phyloP scores from a whole-genome alignment of 2,329 filamentous ascomycete species.

The Lasiodiplodia sp. region DNA sequence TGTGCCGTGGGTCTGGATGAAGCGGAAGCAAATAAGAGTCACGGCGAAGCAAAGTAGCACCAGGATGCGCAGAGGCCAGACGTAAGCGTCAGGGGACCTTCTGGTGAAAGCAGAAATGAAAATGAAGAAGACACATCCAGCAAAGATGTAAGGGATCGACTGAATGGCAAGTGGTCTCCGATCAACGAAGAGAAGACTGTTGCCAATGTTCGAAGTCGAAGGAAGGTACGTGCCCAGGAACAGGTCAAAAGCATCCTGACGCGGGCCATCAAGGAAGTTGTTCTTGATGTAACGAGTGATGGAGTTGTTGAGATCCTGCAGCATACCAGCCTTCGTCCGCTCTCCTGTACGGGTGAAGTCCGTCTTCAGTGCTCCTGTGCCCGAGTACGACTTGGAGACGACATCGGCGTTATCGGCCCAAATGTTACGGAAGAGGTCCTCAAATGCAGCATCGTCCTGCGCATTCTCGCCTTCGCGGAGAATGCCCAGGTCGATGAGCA shows the following conservation, averaged over 20 bases:
- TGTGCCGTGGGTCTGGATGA: slow-evolving; percentile 85
- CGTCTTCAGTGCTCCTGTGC: slow-evolving; percentile 96
- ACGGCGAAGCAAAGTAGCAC: slow-evolving; percentile 78
- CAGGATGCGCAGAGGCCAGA: slow-evolving; percentile 84
- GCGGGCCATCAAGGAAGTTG: slow-evolving; percentile 92
- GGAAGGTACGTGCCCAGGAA: slow-evolving; percentile 89
- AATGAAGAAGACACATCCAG: slow-evolving; percentile 84
- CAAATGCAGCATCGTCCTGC: slow-evolving; percentile 81
- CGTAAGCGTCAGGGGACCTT: slow-evolving; percentile 72
- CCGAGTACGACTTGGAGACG: slow-evolving; percentile 90
- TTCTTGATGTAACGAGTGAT: slow-evolving; percentile 89
- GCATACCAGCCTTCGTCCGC: slow-evolving; percentile 81
- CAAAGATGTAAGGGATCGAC: slow-evolving; percentile 89
- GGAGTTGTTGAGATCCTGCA: slow-evolving; percentile 88
- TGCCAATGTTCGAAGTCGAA: slow-evolving; percentile 72
- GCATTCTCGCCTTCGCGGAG: slow-evolving; percentile 79
- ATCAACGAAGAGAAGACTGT: slow-evolving; percentile 80
- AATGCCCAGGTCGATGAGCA: slow-evolving; percentile 84
- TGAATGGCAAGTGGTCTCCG: slow-evolving; percentile 86
- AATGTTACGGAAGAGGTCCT: slow-evolving; percentile 91
- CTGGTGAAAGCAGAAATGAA: slow-evolving; percentile 76
- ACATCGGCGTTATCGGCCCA: slow-evolving; percentile 99
- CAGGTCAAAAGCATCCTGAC: slow-evolving; percentile 94
- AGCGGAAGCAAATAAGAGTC: slow-evolving; percentile 74
- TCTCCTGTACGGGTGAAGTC: slow-evolving; percentile 95